Conservation (phyloP, 1,284 basidiomycete genomes). For the Bjerkandera adusta region DNA sequence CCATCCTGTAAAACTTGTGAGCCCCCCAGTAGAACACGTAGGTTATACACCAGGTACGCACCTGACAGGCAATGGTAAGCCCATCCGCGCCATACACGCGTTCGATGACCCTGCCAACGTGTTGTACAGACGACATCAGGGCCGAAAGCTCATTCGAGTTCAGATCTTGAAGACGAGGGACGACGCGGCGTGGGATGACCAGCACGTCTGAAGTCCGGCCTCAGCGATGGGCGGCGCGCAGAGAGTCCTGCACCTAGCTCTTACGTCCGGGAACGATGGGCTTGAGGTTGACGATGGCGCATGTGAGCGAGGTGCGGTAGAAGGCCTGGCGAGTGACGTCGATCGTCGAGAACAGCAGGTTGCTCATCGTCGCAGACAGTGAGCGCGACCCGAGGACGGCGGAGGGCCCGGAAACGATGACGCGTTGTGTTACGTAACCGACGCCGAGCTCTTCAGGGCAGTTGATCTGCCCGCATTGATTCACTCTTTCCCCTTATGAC, state of each 20-base stretch:
- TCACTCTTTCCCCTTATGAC: neutral
- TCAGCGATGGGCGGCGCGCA: neutral
- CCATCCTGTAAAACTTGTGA: constrained; percentile 66
- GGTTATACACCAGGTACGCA: constrained; percentile 29
- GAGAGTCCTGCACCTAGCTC: constrained; percentile 31
- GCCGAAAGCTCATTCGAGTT: constrained; percentile 68
- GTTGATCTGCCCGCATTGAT: constrained; percentile 6
- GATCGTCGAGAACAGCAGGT: constrained; percentile 76
- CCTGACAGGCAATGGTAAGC: constrained; percentile 84
- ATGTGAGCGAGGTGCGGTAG: constrained; percentile 66
- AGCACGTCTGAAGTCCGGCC: constrained; percentile 72
- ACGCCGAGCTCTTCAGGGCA: neutral
- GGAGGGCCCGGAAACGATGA: too few species aligned
- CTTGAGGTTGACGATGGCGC: constrained; percentile 90
- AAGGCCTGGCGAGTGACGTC: constrained; percentile 86
- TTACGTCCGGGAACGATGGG: constrained; percentile 90
- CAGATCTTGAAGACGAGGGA: constrained; percentile 77
- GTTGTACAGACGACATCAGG: constrained; percentile 75
- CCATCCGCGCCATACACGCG: constrained; percentile 72
- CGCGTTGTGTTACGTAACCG: neutral
- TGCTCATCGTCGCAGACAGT: constrained; percentile 29
- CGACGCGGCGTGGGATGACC: constrained; percentile 76
- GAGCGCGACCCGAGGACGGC: neutral
- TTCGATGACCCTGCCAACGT: constrained; percentile 67
- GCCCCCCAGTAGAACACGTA: neutral